Evolutionary conservation across 768 basidiomycete genomes (phyloP).

Genomic region (Tubosaeta sp.): DNA sequence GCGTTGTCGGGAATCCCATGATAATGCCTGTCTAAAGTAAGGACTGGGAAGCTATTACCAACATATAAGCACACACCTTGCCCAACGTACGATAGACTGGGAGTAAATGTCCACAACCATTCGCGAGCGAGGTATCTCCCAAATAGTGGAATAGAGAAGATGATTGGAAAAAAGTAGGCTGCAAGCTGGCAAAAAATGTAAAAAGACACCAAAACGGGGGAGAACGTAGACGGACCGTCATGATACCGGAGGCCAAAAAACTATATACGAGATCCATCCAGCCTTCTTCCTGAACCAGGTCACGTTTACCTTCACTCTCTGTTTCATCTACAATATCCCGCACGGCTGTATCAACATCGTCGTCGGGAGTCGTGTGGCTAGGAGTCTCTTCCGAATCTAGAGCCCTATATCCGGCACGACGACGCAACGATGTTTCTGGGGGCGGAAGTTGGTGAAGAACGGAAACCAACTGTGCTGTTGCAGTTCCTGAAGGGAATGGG

Average conservation of each 20-base stretch:
- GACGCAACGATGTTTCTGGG: constrained; percentile 54
- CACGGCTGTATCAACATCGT: constrained; percentile 2
- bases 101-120: constrained; percentile 94
- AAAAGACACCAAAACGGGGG: background rate
- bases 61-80: constrained; percentile 50
- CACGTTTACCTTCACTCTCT: constrained; percentile 35
- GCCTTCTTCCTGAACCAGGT: constrained; percentile 58
- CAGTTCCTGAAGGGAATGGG: constrained; percentile 91
- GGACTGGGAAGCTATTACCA: background rate
- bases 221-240: constrained; percentile 59
- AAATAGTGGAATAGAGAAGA: constrained; percentile 85
- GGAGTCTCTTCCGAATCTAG: constrained; percentile 33
- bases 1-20: constrained; percentile 93
- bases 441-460: constrained; percentile 78
- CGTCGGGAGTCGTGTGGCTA: constrained; percentile 1
- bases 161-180: constrained; percentile 85
- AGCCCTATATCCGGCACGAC: constrained; percentile 52
- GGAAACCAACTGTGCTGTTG: constrained; percentile 91
- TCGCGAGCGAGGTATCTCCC: constrained; percentile 76
- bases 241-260: constrained; percentile 64
- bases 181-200: constrained; percentile 48
- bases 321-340: constrained; percentile 25
- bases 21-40: constrained; percentile 66
- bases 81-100: constrained; percentile 87
- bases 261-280: constrained; percentile 79